Evolutionary conservation across 192 early-diverging fungal genomes (phyloP).

Genomic region (Coemansia sp.): DNA sequence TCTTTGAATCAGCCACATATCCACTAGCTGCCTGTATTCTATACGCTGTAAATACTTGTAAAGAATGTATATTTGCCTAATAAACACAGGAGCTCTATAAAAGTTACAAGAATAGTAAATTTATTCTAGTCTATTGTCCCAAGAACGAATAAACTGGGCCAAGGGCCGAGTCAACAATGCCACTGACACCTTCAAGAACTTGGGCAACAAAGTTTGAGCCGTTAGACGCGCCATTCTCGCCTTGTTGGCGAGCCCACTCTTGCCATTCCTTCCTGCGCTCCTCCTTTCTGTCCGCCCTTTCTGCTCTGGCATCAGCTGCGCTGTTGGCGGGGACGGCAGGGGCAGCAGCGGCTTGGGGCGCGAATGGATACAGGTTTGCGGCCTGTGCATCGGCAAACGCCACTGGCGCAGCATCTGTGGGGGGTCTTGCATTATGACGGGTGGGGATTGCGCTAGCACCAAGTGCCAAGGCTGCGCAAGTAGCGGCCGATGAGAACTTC

Average conservation of each 20-base stretch:
- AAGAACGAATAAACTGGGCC: conserved; percentile 45
- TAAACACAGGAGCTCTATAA: background rate
- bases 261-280: conserved; percentile 45
- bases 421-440: conserved; percentile 5
- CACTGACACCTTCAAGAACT: conserved; percentile 42
- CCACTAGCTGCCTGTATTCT: no score
- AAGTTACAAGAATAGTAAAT: background rate
- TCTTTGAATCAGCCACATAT: no score
- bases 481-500: conserved; percentile 15
- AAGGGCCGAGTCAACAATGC: conserved; percentile 47
- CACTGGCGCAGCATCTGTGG: conserved; percentile 12
- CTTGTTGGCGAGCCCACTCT: conserved; percentile 37
- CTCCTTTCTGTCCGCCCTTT: conserved; percentile 35
- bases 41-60: no score
- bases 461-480: conserved; percentile 10
- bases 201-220: conserved; percentile 40
- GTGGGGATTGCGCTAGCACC: conserved; percentile 24
- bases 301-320: conserved; percentile 3
- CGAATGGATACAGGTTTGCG: background rate
- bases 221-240: conserved; percentile 34
- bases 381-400: conserved; percentile 12
- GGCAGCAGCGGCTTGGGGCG: background rate
- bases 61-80: background rate
- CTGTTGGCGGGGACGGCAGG: background rate
- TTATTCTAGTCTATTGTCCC: conserved; percentile 6